A percentile compares a stretch with the other conserved stretches of the same genome.
Evolutionary conservation across 2,329 filamentous ascomycete species (phyloP).

Genomic region (Botrytis pseudocinerea): DNA sequence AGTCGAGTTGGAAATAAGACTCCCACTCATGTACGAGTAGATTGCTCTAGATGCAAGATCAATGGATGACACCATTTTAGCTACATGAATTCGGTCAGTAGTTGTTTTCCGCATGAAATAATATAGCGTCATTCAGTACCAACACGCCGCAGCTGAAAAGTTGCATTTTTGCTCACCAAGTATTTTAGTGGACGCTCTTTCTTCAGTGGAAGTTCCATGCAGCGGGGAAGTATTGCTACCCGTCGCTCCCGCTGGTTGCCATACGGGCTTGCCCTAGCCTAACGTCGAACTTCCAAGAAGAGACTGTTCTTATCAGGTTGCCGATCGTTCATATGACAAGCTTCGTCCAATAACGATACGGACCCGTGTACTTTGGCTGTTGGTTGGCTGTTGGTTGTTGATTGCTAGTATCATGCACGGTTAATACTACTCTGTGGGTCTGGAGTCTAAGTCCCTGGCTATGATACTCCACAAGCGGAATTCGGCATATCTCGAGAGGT

Average conservation of each 20-base stretch:
- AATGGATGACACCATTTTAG: not conserved
- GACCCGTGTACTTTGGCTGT: not conserved
- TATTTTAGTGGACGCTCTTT: not conserved
- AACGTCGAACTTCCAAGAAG: not conserved
- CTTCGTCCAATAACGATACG: not conserved
- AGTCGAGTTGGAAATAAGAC: not conserved
- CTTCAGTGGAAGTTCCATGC: not conserved
- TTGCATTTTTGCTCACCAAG: not conserved
- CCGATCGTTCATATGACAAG: not conserved
- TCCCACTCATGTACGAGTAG: not conserved
- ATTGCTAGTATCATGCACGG: not conserved
- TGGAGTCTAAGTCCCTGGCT: not conserved
- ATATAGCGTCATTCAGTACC: not conserved
- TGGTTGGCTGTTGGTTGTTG: constrained; percentile 1
- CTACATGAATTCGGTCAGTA: not conserved
- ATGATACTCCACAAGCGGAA: not conserved
- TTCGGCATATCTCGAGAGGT: not conserved
- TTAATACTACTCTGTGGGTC: not conserved
- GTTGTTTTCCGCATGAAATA: not conserved
- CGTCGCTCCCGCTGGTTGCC: not conserved
- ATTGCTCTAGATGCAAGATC: constrained; percentile 2
- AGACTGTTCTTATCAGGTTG: constrained; percentile 1
- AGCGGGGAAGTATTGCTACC: constrained; percentile 6
- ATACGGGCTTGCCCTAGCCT: not conserved
- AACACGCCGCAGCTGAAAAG: not conserved